Evolutionary conservation across 768 basidiomycete genomes (phyloP).

Genomic region (Leccinum variicolor): DNA sequence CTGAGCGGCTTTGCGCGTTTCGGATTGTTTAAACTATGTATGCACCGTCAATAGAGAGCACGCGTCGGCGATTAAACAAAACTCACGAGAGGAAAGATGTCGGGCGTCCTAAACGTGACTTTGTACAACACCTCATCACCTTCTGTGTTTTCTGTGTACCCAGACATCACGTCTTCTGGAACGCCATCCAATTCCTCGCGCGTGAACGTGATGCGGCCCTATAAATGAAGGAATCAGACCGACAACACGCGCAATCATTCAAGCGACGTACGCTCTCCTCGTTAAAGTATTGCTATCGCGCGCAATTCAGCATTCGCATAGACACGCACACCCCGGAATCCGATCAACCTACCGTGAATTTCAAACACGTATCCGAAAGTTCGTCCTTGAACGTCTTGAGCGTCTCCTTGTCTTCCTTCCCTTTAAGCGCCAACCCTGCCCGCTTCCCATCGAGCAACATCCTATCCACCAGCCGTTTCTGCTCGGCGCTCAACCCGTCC

Average conservation of each 20-base stretch:
- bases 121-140: constrained; percentile 57
- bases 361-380: constrained; percentile 65
- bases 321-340: background rate
- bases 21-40: constrained; percentile 72
- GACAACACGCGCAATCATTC: too few species aligned
- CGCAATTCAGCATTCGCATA: background rate
- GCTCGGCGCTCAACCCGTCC: constrained; percentile 62
- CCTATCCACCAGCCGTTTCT: constrained; percentile 74
- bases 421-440: constrained; percentile 70
- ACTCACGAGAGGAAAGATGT: constrained; percentile 71
- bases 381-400: constrained; percentile 69
- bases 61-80: background rate
- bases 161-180: constrained; percentile 71
- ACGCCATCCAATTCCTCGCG: constrained; percentile 76
- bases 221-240: constrained; percentile 3
- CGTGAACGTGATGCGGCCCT: constrained; percentile 65
- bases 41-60: background rate
- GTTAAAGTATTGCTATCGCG: constrained; percentile 61
- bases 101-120: constrained; percentile 77
- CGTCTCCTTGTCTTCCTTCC: constrained; percentile 50
- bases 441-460: constrained; percentile 75
- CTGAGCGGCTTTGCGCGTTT: constrained; percentile 48
- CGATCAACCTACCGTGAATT: constrained; percentile 43
- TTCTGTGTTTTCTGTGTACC: constrained; percentile 63
- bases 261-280: constrained; percentile 64